Percentiles rank a stretch among this genome's conserved stretches.
phyloP scores from a whole-genome alignment of 495 filamentous ascomycete species.

The Xylaria flabelliformis region DNA sequence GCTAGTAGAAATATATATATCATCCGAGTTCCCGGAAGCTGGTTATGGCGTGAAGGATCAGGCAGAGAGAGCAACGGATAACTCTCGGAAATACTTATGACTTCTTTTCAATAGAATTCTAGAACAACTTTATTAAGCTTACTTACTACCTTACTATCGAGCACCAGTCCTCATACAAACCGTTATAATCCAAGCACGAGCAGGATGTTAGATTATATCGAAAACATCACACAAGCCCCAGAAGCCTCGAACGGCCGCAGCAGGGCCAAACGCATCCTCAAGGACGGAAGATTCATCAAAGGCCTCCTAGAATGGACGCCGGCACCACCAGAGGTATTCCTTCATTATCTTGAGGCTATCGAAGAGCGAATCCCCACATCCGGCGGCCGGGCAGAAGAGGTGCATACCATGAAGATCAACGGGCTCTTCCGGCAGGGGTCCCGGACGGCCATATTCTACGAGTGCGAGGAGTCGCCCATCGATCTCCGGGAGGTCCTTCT shows the following conservation, averaged over 20 bases:
- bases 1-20: too few species aligned
- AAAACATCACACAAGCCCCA: neutral
- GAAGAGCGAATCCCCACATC: neutral
- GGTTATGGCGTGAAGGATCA: neutral
- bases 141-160: neutral
- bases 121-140: neutral
- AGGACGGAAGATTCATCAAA: neutral
- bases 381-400: slow-evolving; percentile 2
- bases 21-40: too few species aligned
- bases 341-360: neutral
- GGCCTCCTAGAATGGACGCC: slow-evolving; percentile 6
- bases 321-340: neutral
- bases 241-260: slow-evolving; percentile 4
- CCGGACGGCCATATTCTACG: slow-evolving; percentile 4
- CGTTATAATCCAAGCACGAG: neutral
- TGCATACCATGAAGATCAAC: neutral
- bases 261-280: neutral
- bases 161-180: neutral
- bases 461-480: neutral
- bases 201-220: slow-evolving; percentile 6
- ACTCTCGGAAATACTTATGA: neutral
- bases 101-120: neutral
- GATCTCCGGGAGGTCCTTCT: neutral
- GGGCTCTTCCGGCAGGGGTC: neutral
- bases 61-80: neutral